phyloP scores from a whole-genome alignment of 2,329 filamentous ascomycete genomes.

The Leptographium lundbergii region DNA sequence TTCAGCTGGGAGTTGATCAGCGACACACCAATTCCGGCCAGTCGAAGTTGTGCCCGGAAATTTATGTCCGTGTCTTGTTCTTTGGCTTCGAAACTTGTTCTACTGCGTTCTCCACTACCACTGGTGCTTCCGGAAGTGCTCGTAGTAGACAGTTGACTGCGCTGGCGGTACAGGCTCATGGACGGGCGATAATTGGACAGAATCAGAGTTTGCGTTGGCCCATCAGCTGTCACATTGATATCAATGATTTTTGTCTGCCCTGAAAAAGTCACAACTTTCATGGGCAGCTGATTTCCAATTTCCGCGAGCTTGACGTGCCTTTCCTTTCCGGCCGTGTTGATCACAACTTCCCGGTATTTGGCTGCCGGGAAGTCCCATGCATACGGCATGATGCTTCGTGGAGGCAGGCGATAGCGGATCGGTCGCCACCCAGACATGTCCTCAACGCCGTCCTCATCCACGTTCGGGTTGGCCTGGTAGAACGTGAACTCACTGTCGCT shows the following conservation, averaged over 20 bases:
- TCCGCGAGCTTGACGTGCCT: slow-evolving; percentile 90
- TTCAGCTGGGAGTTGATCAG: slow-evolving; percentile 85
- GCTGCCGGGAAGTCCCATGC: slow-evolving; percentile 98
- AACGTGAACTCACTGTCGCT: slow-evolving; percentile 95
- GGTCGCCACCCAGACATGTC: slow-evolving; percentile 84
- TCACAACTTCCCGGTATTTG: slow-evolving; percentile 87
- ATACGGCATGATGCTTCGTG: slow-evolving; percentile 97
- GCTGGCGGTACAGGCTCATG: slow-evolving; percentile 70
- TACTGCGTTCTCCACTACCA: slow-evolving; percentile 14
- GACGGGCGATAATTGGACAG: slow-evolving; percentile 88
- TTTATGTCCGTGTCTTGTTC: slow-evolving; percentile 77
- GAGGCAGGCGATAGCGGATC: slow-evolving; percentile 81
- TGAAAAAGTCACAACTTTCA: slow-evolving; percentile 65
- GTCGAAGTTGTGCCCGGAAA: slow-evolving; percentile 76
- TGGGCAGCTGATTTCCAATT: slow-evolving; percentile 89
- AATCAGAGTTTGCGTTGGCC: slow-evolving; percentile 88
- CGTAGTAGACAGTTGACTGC: slow-evolving; percentile 32
- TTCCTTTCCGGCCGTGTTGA: slow-evolving; percentile 67
- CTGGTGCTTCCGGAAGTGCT: slow-evolving; percentile 29
- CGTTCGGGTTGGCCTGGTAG: slow-evolving; percentile 84
- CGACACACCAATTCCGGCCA: slow-evolving; percentile 86
- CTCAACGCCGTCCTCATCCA: slow-evolving; percentile 78
- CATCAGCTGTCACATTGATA: slow-evolving; percentile 89
- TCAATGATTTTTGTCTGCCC: slow-evolving; percentile 81
- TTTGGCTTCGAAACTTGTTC: slow-evolving; percentile 81